These are phyloP conservation scores for Drechslerella coelobrocha DNA, from an alignment of 2,329 filamentous ascomycete species.

Conservation along the genomic window DNA sequence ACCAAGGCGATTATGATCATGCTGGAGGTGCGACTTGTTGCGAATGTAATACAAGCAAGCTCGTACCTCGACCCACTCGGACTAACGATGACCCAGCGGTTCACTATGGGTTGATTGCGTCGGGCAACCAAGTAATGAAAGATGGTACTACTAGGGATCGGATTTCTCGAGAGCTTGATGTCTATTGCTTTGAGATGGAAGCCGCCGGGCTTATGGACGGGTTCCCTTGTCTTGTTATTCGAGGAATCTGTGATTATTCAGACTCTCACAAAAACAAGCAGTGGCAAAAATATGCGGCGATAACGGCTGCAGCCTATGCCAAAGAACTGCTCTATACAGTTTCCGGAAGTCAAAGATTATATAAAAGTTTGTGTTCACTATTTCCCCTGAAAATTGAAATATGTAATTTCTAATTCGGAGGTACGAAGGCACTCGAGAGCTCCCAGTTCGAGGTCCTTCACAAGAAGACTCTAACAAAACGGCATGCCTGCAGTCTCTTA, in stretches of 20 bases:
- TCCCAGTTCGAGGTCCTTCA: neutral
- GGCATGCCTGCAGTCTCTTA: constrained; percentile 40
- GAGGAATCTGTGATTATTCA: constrained; percentile 20
- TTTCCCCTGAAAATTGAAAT: neutral
- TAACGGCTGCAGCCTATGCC: constrained; percentile 12
- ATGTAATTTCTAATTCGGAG: neutral
- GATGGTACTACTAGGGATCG: constrained; percentile 6
- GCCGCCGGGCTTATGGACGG: constrained; percentile 11
- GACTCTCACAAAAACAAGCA: constrained; percentile 23
- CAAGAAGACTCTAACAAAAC: neutral
- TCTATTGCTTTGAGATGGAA: constrained; percentile 34
- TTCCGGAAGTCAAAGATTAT: neutral
- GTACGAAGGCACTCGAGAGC: neutral
- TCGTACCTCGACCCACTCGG: neutral
- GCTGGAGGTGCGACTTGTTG: neutral
- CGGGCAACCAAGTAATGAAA: constrained; percentile 28
- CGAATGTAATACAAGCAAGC: neutral
- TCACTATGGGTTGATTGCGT: constrained; percentile 28
- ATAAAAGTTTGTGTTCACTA: neutral
- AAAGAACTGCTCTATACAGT: constrained; percentile 21
- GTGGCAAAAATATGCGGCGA: constrained; percentile 18
- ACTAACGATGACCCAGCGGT: neutral
- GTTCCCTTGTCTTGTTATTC: constrained; percentile 16
- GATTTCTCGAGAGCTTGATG: constrained; percentile 1
- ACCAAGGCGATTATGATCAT: constrained; percentile 22